A percentile compares a stretch with the other conserved stretches of the same genome.
These are phyloP conservation scores for Alopecurus myosuroides DNA, from an alignment of 176 grass and related monocot species.

Conservation along the genomic window DNA sequence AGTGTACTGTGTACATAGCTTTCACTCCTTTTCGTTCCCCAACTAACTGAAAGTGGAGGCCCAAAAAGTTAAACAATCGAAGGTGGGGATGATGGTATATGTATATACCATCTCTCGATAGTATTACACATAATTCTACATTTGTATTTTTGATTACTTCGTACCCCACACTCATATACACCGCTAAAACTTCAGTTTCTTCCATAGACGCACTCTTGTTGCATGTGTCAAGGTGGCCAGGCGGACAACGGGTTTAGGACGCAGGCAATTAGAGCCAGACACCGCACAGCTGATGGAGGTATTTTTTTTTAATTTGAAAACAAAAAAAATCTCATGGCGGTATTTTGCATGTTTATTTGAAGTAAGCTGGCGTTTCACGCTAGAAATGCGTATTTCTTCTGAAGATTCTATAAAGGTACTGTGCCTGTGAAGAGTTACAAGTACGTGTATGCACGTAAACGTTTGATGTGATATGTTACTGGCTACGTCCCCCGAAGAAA, in stretches of 20 bases:
- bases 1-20: neutral
- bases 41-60: neutral
- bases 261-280: neutral
- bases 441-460: neutral
- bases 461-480: slow-evolving; percentile 2
- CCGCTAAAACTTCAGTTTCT: no score
- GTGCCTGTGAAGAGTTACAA: neutral
- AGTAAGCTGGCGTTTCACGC: neutral
- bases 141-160: neutral
- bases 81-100: neutral
- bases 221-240: no score
- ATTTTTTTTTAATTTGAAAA: no score
- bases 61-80: neutral
- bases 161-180: no score
- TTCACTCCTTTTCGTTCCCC: slow-evolving; percentile 14
- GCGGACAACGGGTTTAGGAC: no score
- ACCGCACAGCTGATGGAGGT: neutral
- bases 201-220: no score
- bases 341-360: neutral
- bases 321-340: neutral
- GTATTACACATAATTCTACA: neutral
- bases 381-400: neutral
- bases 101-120: neutral
- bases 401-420: neutral
- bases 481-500: neutral